Conservation (phyloP, 225 moss, liverwort and hornwort genomes). For the Straminergon stramineum region DNA sequence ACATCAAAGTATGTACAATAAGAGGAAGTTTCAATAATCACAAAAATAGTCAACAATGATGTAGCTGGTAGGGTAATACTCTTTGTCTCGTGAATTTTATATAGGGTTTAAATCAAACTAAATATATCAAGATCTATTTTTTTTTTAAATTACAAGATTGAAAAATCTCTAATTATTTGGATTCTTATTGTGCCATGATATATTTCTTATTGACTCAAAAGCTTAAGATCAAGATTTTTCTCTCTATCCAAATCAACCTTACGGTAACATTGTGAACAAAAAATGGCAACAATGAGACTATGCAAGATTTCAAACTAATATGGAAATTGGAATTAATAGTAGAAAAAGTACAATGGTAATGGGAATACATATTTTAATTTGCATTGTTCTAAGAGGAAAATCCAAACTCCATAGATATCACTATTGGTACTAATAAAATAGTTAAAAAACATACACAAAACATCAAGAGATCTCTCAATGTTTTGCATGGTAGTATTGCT, state of each 20-base stretch:
- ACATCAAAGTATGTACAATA: neutral
- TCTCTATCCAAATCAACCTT: neutral
- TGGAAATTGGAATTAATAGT: neutral
- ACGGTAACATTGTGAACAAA: neutral
- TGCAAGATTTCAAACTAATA: neutral
- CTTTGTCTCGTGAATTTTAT: neutral
- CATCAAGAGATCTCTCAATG: too few species aligned
- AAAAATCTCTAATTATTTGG: neutral
- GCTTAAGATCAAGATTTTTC: neutral
- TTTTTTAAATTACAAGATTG: neutral
- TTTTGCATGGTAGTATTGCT: too few species aligned
- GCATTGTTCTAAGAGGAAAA: too few species aligned
- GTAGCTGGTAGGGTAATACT: fast-evolving
- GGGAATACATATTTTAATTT: too few species aligned
- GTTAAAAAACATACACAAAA: too few species aligned
- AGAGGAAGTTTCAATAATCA: neutral
- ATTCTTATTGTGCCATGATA: neutral
- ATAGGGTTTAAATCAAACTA: neutral
- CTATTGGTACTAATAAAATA: too few species aligned
- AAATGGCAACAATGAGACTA: too few species aligned
- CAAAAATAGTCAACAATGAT: neutral
- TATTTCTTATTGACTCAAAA: neutral
- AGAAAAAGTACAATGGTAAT: neutral
- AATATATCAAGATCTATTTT: too few species aligned
- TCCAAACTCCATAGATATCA: too few species aligned